Conservation (phyloP, 2,329 filamentous ascomycete species). For the Colletotrichum camelliae region DNA sequence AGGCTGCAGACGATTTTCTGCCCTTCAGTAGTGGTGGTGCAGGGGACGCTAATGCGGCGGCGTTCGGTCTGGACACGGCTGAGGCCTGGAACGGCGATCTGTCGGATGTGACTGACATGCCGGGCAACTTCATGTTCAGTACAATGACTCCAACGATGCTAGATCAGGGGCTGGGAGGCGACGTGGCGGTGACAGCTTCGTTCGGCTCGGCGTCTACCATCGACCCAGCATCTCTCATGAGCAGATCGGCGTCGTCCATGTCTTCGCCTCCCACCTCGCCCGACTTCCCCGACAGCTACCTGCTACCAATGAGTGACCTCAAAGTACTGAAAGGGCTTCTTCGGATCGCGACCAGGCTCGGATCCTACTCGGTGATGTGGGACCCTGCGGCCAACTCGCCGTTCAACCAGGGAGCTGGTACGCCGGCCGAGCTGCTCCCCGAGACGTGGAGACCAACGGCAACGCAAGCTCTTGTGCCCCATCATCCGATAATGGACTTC, state of each 20-base stretch:
- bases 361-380: constrained; percentile 48
- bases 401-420: constrained; percentile 40
- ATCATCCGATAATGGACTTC: constrained; percentile 63
- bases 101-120: not conserved
- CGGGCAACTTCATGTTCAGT: not conserved
- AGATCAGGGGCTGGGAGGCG: not conserved
- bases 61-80: not conserved
- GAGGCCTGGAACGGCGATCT: not conserved
- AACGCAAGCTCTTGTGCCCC: constrained; percentile 53
- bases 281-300: constrained; percentile 50
- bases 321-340: constrained; percentile 52
- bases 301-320: constrained; percentile 53
- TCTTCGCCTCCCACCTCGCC: constrained; percentile 15
- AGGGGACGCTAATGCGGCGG: constrained; percentile 1
- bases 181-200: not conserved
- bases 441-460: constrained; percentile 54
- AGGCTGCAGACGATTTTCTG: not conserved
- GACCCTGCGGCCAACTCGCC: constrained; percentile 50
- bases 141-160: not conserved
- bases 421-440: constrained; percentile 45
- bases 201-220: constrained; percentile 1
- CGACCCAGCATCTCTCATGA: constrained; percentile 11
- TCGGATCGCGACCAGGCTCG: constrained; percentile 52
- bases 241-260: constrained; percentile 3
- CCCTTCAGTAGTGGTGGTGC: not conserved